A percentile compares a stretch with the other conserved stretches of the same genome.
Evolutionary conservation across 2,329 filamentous ascomycete species (phyloP).

Genomic region (Phialophora expanda): DNA sequence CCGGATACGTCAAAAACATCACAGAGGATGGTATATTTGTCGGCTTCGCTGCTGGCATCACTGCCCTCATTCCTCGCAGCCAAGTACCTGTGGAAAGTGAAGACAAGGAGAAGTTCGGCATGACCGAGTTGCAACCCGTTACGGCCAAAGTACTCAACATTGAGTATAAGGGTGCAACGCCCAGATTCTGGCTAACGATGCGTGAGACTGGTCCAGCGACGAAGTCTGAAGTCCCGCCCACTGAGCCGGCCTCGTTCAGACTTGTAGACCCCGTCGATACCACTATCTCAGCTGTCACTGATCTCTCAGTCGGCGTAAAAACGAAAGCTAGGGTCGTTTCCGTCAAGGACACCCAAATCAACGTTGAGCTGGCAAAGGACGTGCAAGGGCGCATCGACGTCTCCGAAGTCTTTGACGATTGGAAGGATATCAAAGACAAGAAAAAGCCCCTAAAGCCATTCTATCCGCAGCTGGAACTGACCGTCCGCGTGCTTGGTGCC

Average conservation of each 20-base stretch:
- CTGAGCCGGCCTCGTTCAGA: slow-evolving; percentile 44
- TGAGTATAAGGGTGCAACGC: slow-evolving; percentile 65
- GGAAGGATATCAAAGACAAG: slow-evolving; percentile 81
- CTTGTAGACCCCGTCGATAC: slow-evolving; percentile 68
- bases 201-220: slow-evolving; percentile 48
- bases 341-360: slow-evolving; percentile 88
- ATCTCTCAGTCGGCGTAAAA: slow-evolving; percentile 73
- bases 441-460: slow-evolving; percentile 81
- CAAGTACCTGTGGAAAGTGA: slow-evolving; percentile 74
- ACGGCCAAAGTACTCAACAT: slow-evolving; percentile 73
- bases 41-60: slow-evolving; percentile 79
- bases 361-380: slow-evolving; percentile 85
- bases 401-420: slow-evolving; percentile 85
- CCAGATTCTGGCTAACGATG: slow-evolving; percentile 71
- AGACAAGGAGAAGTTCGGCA: slow-evolving; percentile 73
- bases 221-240: slow-evolving; percentile 38
- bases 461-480: slow-evolving; percentile 70
- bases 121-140: slow-evolving; percentile 77
- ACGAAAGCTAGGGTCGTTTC: slow-evolving; percentile 80
- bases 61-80: slow-evolving; percentile 78
- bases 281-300: slow-evolving; percentile 67
- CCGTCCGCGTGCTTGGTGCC: slow-evolving; percentile 79
- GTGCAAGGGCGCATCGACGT: slow-evolving; percentile 92
- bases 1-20: slow-evolving; percentile 85
- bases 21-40: slow-evolving; percentile 82